Conservation (phyloP, 2,329 filamentous ascomycete genomes). For the Blumeriella jaapii region DNA sequence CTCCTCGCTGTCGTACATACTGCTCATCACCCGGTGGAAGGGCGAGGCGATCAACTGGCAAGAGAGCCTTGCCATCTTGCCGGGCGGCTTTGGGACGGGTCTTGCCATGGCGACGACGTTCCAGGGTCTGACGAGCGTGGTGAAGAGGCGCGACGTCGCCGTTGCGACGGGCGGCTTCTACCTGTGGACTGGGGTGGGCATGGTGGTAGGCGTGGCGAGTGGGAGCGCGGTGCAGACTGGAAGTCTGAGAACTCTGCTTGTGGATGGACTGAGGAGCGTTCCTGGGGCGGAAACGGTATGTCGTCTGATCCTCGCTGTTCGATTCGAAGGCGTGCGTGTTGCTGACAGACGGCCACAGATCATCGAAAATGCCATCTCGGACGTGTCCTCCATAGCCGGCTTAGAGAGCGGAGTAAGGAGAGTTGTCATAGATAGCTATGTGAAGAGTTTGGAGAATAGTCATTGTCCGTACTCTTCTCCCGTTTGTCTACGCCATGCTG, state of each 20-base stretch:
- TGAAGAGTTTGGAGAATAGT: slow-evolving; percentile 18
- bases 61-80: slow-evolving; percentile 49
- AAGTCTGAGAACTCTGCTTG: slow-evolving; percentile 4
- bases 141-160: slow-evolving; percentile 34
- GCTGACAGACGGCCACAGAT: slow-evolving; percentile 5
- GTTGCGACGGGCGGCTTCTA: slow-evolving; percentile 39
- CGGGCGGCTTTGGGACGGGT: slow-evolving; percentile 41
- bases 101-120: slow-evolving; percentile 36
- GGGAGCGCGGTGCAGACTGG: slow-evolving; percentile 15
- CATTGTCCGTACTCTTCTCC: slow-evolving; percentile 12
- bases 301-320: background rate
- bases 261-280: slow-evolving; percentile 2
- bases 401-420: slow-evolving; percentile 9
- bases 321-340: background rate
- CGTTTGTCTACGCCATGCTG: background rate
- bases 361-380: slow-evolving; percentile 14
- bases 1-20: slow-evolving; percentile 38
- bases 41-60: slow-evolving; percentile 43
- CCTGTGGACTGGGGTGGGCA: slow-evolving; percentile 25
- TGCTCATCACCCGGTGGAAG: slow-evolving; percentile 47
- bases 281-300: slow-evolving; percentile 5
- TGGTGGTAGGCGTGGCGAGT: slow-evolving; percentile 17
- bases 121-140: slow-evolving; percentile 36
- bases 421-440: slow-evolving; percentile 17
- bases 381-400: slow-evolving; percentile 13